Evolutionary conservation across 176 grass and related monocot genomes (phyloP), one percentile per base, ranked within the genome.

Genomic region (Bromus sterilis): DNA sequence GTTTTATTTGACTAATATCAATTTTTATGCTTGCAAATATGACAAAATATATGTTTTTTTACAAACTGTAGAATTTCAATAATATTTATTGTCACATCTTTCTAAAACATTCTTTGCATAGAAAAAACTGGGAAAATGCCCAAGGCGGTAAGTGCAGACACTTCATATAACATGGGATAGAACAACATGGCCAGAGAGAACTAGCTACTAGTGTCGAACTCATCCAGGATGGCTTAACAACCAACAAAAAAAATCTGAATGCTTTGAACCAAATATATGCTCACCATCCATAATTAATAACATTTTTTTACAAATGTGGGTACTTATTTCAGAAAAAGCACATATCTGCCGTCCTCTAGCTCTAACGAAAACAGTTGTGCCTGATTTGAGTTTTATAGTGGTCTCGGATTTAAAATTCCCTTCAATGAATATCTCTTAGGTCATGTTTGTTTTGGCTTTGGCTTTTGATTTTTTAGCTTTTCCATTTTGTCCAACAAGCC

Each of bases 11-110:
- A 24, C 24, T 39, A 62, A 63, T 82, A n/a, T 43, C 36, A 75
- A 51, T 76, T 48, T 66, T 20, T 53, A 35, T 28, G n/a, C n/a
- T n/a, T n/a, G 20, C 32, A 78, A 66, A 44, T 88, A 57, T 73
- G 4, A 31, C 49, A 31, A 67, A 30, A 41, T 33, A 78, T 69
- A 2, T 29, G n/a, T 46, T 80, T 14, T 55, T 72, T 64, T n/a
- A 63, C 39, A n/a, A 32, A n/a, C 29, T 70, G 36, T 41, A 46
- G 24, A 9, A 56, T 64, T 83, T 66, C 36, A 46, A 24, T 66
- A 32, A 71, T 61, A n/a, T n/a, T n/a, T n/a, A n/a, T 56, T 24
- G 40, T 72, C 36, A 41, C 26, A 51, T 87, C 16, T 83, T 64
- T 71, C 29, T 77, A 42, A 55, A 83, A 34, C 34, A 28, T 10